Percentiles rank a stretch among this genome's conserved stretches.
phyloP scores from a whole-genome alignment of 768 basidiomycete species.

The Pleurotus tuber-regium region DNA sequence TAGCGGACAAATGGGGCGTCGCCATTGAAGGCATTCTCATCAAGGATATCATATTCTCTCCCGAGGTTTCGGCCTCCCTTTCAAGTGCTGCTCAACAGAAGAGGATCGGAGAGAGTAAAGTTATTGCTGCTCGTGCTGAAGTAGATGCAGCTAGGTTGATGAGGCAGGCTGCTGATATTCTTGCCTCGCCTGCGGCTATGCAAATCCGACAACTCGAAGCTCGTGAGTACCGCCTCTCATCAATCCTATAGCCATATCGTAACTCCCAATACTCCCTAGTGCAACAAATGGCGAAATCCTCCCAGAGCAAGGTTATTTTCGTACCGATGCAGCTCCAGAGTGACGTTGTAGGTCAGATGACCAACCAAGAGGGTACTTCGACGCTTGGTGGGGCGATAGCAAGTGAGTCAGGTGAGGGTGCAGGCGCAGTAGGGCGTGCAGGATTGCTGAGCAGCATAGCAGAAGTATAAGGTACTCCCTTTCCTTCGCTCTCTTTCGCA shows the following conservation, averaged over 20 bases:
- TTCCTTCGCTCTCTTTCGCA: too few relatives aligned
- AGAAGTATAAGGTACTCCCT: conserved; percentile 44
- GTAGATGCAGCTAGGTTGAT: conserved; percentile 94
- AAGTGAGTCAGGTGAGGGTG: conserved; percentile 37
- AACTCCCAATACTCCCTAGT: conserved; percentile 33
- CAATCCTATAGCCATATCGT: conserved; percentile 1
- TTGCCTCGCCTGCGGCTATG: conserved; percentile 95
- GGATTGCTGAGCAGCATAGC: conserved; percentile 53
- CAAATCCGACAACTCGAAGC: conserved; percentile 97
- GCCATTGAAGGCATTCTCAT: conserved; percentile 94
- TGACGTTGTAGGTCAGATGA: conserved; percentile 57
- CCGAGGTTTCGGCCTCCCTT: conserved; percentile 87
- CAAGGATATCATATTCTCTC: conserved; percentile 91
- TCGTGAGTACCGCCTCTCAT: conserved; percentile 30
- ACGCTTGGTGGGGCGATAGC: conserved; percentile 23
- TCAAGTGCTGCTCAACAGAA: conserved; percentile 97
- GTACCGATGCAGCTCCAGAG: conserved; percentile 90
- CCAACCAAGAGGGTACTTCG: conserved; percentile 27
- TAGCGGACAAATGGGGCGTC: conserved; percentile 96
- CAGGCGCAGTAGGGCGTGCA: conserved; percentile 44
- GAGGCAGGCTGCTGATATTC: conserved; percentile 95
- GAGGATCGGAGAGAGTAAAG: conserved; percentile 94
- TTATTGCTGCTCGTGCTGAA: conserved; percentile 94
- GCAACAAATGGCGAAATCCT: conserved; percentile 90
- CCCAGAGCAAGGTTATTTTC: conserved; percentile 90